Evolutionary conservation across 192 early-diverging fungal species (phyloP), one percentile per base, ranked within the genome.

Genomic region (Umbelopsis sp.): DNA sequence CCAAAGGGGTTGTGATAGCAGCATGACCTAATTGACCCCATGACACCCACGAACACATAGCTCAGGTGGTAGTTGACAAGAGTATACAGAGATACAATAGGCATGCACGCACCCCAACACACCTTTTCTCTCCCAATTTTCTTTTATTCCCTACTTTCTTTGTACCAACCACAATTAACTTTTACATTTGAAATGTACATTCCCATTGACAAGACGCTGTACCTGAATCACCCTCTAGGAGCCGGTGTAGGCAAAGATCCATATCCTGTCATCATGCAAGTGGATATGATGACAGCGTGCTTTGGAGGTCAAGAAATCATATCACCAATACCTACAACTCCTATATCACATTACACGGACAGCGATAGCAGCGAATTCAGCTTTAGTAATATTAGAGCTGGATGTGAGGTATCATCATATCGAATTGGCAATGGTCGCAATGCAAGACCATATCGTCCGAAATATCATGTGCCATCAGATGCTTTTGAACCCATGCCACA

Each of bases 381-480:
- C 29, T 32, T 20, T 31, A 62, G 31, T 17, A 32, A 11, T 14
- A 32, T 10, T 25, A 26, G 31, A 34, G 31, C 26, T 31, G 56
- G 26, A 34, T 62, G 56, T n/a, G 56, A 62, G 17, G 56, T 62
- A 36, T 62, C 56, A 17, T 34, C 56, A 20, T 62, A 62, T 34
- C 26, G 56, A 14, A 62, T 62, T 2, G 56, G 56, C 20, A 29
- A 32, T 16, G 56, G 29, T 17, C 56, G 56, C 14, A 62, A 62
- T 31, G 56, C 56, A 29, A 22, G 56, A 32, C 56, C 56, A 32
- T 62, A 62, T 31, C 56, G 31, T 29, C 56, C 56, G 34, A 62
- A 62, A 62, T 62, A 62, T 62, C 29, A 32, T 62, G 31, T 62
- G 14, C 25, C 56, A 62, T 62, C 56, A 62, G 56, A 62, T 62